phyloP scores from a whole-genome alignment of 176 grass and related monocot species.

The Carex littledalei region DNA sequence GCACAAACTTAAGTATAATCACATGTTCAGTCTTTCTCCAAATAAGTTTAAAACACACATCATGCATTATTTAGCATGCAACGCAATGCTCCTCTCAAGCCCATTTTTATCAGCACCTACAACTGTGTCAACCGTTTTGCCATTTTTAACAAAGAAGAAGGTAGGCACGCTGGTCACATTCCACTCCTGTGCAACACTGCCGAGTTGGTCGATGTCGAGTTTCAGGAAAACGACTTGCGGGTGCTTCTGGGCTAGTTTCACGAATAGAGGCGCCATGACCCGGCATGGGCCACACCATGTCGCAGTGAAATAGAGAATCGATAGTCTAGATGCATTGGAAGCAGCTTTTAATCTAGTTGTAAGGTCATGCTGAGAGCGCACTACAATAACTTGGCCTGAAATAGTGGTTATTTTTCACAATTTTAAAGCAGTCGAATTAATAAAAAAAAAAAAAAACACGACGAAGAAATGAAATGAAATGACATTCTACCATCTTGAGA shows the following conservation, averaged over 20 bases:
- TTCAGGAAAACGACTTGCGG: constrained; percentile 50
- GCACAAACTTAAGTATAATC: not conserved
- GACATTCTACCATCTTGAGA: constrained; percentile 47
- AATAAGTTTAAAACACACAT: not conserved
- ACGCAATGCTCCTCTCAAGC: constrained; percentile 42
- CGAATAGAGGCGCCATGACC: constrained; percentile 57
- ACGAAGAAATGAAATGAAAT: not conserved
- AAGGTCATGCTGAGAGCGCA: constrained; percentile 42
- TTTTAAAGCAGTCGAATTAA: not conserved
- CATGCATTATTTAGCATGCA: constrained; percentile 32
- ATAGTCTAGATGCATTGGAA: constrained; percentile 29
- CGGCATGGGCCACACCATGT: constrained; percentile 66
- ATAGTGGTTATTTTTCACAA: constrained; percentile 14
- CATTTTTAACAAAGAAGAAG: constrained; percentile 59
- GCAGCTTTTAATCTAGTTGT: constrained; percentile 40
- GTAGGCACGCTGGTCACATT: constrained; percentile 53
- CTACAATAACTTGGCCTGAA: constrained; percentile 41
- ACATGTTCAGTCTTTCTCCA: not conserved
- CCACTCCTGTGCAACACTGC: constrained; percentile 40
- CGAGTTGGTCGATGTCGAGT: constrained; percentile 53
- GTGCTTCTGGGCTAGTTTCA: constrained; percentile 52
- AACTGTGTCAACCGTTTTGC: constrained; percentile 57
- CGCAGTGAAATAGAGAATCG: constrained; percentile 62
- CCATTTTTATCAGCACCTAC: constrained; percentile 49
- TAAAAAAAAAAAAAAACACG: not conserved